Evolutionary conservation across 148 eudicot species (phyloP).

Genomic region (Cornus controversa): DNA sequence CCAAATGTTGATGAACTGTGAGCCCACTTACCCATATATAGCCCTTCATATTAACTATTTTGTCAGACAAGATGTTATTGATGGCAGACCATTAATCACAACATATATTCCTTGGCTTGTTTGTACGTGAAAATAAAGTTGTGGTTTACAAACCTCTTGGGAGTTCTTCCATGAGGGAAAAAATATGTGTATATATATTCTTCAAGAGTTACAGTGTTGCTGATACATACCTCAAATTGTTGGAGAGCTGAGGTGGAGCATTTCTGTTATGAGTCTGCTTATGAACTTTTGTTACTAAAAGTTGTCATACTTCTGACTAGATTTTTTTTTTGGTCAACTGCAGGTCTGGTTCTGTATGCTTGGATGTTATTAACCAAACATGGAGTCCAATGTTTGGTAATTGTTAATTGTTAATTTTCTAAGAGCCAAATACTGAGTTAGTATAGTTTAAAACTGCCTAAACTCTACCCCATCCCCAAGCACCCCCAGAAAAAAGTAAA

Average conservation of each 20-base stretch:
- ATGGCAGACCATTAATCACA: not conserved
- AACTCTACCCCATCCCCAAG: too few species aligned
- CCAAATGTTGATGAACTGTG: constrained; percentile 92
- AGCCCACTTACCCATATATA: constrained; percentile 23
- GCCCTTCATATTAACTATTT: not conserved
- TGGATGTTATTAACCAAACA: constrained; percentile 90
- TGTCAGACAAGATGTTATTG: not conserved
- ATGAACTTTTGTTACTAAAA: not conserved
- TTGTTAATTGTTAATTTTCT: constrained; percentile 28
- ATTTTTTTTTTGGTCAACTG: constrained; percentile 18
- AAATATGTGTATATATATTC: not conserved
- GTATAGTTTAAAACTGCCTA: not conserved
- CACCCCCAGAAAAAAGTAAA: not conserved
- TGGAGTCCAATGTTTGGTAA: constrained; percentile 98
- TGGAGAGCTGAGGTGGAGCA: not conserved
- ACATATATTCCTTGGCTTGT: not conserved
- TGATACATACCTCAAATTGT: too few species aligned
- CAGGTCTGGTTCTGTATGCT: constrained; percentile 94
- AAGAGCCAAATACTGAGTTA: not conserved
- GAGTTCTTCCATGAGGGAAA: not conserved
- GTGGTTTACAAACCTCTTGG: not conserved
- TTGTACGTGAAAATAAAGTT: not conserved
- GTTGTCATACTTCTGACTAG: not conserved
- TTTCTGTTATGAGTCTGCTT: not conserved
- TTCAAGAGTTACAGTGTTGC: not conserved